Evolutionary conservation across 2,329 filamentous ascomycete genomes (phyloP).

Genomic region (Sporothrix brunneoviolacea): DNA sequence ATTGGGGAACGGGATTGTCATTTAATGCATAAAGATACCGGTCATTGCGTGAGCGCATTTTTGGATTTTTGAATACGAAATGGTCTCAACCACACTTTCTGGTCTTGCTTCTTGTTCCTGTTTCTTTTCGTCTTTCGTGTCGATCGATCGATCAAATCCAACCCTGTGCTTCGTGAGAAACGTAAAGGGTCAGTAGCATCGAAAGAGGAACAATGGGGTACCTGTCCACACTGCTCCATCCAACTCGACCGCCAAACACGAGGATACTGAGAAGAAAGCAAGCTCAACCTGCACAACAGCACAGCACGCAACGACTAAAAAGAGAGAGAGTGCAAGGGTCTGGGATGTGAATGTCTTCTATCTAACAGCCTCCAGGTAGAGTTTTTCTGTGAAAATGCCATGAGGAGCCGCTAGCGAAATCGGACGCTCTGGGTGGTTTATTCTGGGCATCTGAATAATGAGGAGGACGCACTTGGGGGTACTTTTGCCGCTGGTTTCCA

Average conservation of each 20-base stretch:
- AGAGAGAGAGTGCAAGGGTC: no score
- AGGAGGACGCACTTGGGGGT: conserved; percentile 72
- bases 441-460: conserved; percentile 88
- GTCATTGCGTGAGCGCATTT: no score
- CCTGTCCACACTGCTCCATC: background rate
- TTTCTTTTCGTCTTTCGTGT: no score
- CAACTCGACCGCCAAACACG: background rate
- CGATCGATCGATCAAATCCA: background rate
- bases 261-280: background rate
- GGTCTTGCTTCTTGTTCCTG: background rate
- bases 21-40: no score
- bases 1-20: no score
- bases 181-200: background rate
- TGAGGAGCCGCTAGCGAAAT: conserved; percentile 97
- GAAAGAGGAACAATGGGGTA: background rate
- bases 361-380: conserved; percentile 22
- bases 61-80: no score
- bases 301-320: no score
- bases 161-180: background rate
- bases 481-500: conserved; percentile 4
- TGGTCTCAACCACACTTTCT: no score
- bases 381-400: conserved; percentile 8
- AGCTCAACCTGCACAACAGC: no score
- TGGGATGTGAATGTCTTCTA: conserved; percentile 21
- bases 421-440: conserved; percentile 60